Conservation (phyloP, 345 rosid species). For the Limnanthes douglasii region DNA sequence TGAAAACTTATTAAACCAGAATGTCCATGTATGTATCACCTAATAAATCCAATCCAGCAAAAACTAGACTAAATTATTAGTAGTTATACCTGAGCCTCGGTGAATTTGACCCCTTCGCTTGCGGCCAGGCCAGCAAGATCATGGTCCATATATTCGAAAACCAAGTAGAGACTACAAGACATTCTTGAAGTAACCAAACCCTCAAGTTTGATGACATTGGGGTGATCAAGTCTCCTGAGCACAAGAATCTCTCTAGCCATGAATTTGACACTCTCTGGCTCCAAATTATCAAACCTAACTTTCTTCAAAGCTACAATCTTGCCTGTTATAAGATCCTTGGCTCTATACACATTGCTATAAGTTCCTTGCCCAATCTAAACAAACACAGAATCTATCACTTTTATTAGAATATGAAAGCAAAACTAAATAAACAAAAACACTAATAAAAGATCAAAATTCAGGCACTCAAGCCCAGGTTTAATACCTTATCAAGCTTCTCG, state of each 20-base stretch:
- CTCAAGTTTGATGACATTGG: constrained; percentile 75
- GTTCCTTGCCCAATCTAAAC: constrained; percentile 90
- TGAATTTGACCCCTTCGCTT: constrained; percentile 57
- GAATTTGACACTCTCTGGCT: constrained; percentile 83
- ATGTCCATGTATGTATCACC: too few species aligned
- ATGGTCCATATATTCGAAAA: constrained; percentile 90
- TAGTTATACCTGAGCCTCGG: constrained; percentile 83
- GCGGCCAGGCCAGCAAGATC: constrained; percentile 85
- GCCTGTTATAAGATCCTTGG: constrained; percentile 61
- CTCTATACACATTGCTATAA: constrained; percentile 90
- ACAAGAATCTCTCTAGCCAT: constrained; percentile 97
- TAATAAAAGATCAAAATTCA: too few species aligned
- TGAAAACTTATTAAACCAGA: too few species aligned
- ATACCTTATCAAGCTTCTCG: constrained; percentile 79
- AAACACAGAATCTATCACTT: not conserved
- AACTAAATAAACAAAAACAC: not conserved
- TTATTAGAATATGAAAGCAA: not conserved
- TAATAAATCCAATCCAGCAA: too few species aligned
- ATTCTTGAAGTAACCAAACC: constrained; percentile 86
- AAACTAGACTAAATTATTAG: too few species aligned
- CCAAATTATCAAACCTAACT: constrained; percentile 85
- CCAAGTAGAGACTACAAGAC: constrained; percentile 78
- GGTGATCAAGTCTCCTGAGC: constrained; percentile 55
- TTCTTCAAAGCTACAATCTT: constrained; percentile 91
- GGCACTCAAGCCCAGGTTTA: not conserved